Base-by-base conservation (phyloP, 1,284 basidiomycete species). In the Ustilago vetiveriae region DNA sequence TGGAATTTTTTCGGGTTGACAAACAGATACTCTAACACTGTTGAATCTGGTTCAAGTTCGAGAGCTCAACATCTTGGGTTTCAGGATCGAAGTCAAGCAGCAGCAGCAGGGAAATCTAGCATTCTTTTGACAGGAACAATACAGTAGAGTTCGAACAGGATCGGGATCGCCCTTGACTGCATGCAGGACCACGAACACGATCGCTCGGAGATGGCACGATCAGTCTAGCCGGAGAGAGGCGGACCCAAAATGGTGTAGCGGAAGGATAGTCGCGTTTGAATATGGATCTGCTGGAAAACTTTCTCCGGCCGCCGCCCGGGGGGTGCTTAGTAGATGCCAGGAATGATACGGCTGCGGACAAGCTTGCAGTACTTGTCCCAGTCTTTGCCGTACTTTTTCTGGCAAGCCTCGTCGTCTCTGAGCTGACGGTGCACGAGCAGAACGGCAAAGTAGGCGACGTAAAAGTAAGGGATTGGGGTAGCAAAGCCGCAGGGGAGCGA, bases 401-500 rank as follows among this genome's bases (percentile, higher is more conserved):
- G 86, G 83, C 96, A 98, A 22, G 89, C 89, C 82, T 94, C 92
- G 75, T 98, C 94, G 82, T 99, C 96, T 35, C 96, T 87, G 59
- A 85, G 85, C 83, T 97, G 92, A 53, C 96, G 86, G 83, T 98
- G 96, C 23, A 94, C 85, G 58, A 99, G 89, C 24, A 99, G 88
- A 19, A 96, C 88, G 7, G 88, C 86, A 79, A 99, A 98, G 85
- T 94, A 85, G 65, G 86, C 83, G 37, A 92, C 87, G 82, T 98
- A 98, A 85, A 95, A 98, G 85, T 98, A 99, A 3, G 95, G 94
- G 79, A 98, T 86, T 7, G 94, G 94, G 0, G 92, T 93, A 42
- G 87, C 84, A 83, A 97, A 94, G 8, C 92, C 93, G 1, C 92
- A 95, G 0, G 96, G 92, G 14, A 98, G 86, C 73, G 90, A 96